Base-by-base conservation (phyloP, 2,329 filamentous ascomycete species). In the Amesomyces nigricolor region DNA sequence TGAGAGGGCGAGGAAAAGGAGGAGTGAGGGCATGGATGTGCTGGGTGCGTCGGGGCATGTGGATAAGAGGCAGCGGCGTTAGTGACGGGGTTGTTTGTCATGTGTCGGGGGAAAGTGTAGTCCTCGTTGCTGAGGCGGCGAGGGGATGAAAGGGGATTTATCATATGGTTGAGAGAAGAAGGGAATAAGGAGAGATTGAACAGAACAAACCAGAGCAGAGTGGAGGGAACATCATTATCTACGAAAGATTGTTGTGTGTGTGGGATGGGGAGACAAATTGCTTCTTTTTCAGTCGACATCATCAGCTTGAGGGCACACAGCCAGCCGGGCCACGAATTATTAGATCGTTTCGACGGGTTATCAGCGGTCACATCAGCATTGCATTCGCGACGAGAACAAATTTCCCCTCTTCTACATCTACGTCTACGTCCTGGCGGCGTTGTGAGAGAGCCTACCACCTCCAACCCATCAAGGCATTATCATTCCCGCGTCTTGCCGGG, bases 41-140 rank as follows among this genome's bases (percentile, higher is more conserved):
- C 58, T 56, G 5, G 16, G 35, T 37, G 74, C 73, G 32, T 35
- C 32, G 14, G 73, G 66, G 62, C 77, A 80, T 39, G 72, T 76
- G 56, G 79, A 82, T 58, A 83, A 83, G 72, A 73, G 80, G 66
- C 73, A 71, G 60, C 74, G 80, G 67, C 75, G 76, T 63, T 80
- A 73, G 66, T 67, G 68, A 47, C 17, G 19, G 19, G 17, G 6
- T 40, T 47, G 37, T 11, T 29, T 10, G 50, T 30, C 40, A 19
- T 42, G 22, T 48, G 45, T 29, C 32, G 10, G 6, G 19, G 19
- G 7, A 35, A n/a, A 40, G 19, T 26, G 35, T 26, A 14, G 9
- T 26, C 35, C 8, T 22, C 22, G 49, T 35, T n/a, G n/a, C 16
- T 4, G 16, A 13, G 19, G 8, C 32, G 7, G 9, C 19, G 37